Percentiles rank a stretch among this genome's conserved stretches.
phyloP scores from a whole-genome alignment of 2,329 filamentous ascomycete species.

The Furcasterigmium furcatum region DNA sequence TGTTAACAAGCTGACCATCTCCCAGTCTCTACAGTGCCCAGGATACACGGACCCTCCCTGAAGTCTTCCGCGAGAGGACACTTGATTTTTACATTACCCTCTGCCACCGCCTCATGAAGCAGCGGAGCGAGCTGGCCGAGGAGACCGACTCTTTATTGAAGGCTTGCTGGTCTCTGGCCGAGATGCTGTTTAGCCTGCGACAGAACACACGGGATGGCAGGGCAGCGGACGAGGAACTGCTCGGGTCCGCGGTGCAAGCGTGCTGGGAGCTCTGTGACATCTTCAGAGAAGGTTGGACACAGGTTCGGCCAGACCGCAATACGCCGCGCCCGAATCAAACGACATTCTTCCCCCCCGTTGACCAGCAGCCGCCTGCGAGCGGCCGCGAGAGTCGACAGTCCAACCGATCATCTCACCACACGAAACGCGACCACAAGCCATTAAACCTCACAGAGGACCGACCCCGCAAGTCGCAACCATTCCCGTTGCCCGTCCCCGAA shows the following conservation, averaged over 20 bases:
- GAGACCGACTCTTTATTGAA: slow-evolving; percentile 82
- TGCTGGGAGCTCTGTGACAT: slow-evolving; percentile 95
- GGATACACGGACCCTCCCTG: slow-evolving; percentile 72
- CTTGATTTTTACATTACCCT: slow-evolving; percentile 93
- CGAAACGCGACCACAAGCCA: slow-evolving; percentile 50
- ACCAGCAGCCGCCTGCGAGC: slow-evolving; percentile 39
- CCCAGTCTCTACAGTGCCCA: slow-evolving; percentile 81
- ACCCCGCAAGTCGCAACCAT: slow-evolving; percentile 36
- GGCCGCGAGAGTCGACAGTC: slow-evolving; percentile 47
- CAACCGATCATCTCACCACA: slow-evolving; percentile 46
- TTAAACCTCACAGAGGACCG: slow-evolving; percentile 39
- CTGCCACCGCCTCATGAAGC: slow-evolving; percentile 95
- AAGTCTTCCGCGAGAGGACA: slow-evolving; percentile 84
- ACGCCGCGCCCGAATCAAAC: slow-evolving; percentile 81
- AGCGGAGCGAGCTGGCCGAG: slow-evolving; percentile 71
- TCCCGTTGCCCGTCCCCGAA: slow-evolving; percentile 57
- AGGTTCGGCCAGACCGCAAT: slow-evolving; percentile 79
- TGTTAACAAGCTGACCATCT: background rate
- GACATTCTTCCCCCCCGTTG: slow-evolving; percentile 58
- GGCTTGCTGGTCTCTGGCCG: slow-evolving; percentile 86
- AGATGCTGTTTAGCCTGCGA: slow-evolving; percentile 88
- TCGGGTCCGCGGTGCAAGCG: slow-evolving; percentile 84
- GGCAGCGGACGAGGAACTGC: slow-evolving; percentile 73
- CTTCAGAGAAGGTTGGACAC: slow-evolving; percentile 88
- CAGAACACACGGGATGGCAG: slow-evolving; percentile 76